Evolutionary conservation across 2,329 filamentous ascomycete species (phyloP), one percentile per base, ranked within the genome.

Genomic region (Xylariaceae sp.): DNA sequence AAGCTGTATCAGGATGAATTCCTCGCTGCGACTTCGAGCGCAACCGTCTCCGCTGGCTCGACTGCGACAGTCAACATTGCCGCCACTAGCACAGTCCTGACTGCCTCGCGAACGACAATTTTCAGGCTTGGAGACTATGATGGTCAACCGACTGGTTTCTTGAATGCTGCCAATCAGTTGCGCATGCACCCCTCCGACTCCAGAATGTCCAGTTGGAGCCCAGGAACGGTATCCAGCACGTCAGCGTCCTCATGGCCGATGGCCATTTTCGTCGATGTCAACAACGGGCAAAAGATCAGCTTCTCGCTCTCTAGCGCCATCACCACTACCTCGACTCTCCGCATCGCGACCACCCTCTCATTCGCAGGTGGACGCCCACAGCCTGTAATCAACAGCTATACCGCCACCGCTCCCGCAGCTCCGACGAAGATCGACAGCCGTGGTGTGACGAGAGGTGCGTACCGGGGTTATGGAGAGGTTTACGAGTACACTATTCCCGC

Each of bases 121-220:
- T 83, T 76, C 69, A 73, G 73, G 50, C 79, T 84, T 41, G 81
- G 82, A 31, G 72, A 78, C 9, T 83, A 79, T 69, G 81, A 85
- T 57, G 80, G 81, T 7, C 72, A 76, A 61, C 77, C 77, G 16
- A 74, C 71, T 14, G 81, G 79, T 9, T 79, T 85, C 67, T 72
- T 75, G 42, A 84, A 85, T 54, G 80, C 80, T 2, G 80, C 74
- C 16, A 81, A 80, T 49, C 78, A 83, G 57, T 70, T 78, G 22
- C 73, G 78, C 41, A 83, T 84, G 81, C 57, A 60, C 34, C 57
- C 57, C 2, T 60, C 57, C 5, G 57, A 60, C 38, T 3, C 44
- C 14, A 57, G 55, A 16, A 60, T 60, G 55, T 45, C 53, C 6
- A 52, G 42, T 16, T 60, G 57, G 57, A 16, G 53, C 2, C 71